These are phyloP conservation scores for Thelephora ganbajun DNA, from an alignment of 768 basidiomycete genomes.

Conservation along the genomic window DNA sequence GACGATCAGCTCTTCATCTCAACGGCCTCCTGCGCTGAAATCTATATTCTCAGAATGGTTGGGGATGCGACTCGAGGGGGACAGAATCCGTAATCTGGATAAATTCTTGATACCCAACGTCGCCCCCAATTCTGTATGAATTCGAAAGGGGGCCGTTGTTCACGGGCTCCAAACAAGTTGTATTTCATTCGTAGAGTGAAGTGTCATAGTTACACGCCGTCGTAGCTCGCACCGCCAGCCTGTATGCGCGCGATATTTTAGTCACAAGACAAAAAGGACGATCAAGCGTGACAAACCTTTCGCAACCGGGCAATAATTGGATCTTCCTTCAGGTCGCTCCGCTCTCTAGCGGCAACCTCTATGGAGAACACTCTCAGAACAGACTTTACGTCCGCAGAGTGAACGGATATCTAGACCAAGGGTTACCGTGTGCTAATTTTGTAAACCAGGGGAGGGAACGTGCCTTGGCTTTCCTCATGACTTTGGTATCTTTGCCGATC, in stretches of 20 bases:
- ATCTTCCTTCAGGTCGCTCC: constrained; percentile 77
- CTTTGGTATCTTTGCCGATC: constrained; percentile 73
- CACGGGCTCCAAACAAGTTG: background rate
- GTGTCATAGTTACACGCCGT: constrained; percentile 43
- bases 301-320: constrained; percentile 71
- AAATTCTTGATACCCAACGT: constrained; percentile 18
- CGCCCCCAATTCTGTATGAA: background rate
- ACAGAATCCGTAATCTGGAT: constrained; percentile 48
- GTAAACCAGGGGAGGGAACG: constrained; percentile 10
- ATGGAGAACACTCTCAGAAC: constrained; percentile 71
- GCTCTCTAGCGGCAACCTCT: constrained; percentile 75
- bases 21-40: no score
- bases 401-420: constrained; percentile 68
- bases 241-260: constrained; percentile 13
- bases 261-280: constrained; percentile 1
- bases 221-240: constrained; percentile 86
- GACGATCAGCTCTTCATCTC: no score
- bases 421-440: background rate
- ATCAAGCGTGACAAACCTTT: constrained; percentile 38
- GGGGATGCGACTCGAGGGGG: constrained; percentile 68
- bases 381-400: constrained; percentile 75
- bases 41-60: constrained; percentile 53
- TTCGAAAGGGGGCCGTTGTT: background rate
- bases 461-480: constrained; percentile 89
- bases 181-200: background rate